Conservation (phyloP, 176 grass and related monocot genomes). For the Dactylis glomerata region DNA sequence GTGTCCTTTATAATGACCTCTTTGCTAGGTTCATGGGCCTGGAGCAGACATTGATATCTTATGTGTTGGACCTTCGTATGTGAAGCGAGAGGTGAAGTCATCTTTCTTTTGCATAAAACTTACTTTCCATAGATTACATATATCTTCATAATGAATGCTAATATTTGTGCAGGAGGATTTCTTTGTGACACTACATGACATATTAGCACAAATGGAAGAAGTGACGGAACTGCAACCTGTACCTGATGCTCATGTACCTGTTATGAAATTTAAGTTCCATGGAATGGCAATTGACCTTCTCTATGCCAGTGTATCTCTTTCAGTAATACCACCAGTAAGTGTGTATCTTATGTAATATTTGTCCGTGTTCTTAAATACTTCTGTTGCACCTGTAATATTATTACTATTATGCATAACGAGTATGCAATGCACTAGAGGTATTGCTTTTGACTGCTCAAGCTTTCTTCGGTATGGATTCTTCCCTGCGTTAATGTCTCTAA, state of each 20-base stretch:
- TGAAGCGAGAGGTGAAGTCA: slow-evolving; percentile 78
- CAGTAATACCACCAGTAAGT: slow-evolving; percentile 82
- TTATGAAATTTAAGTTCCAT: slow-evolving; percentile 93
- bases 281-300: slow-evolving; percentile 94
- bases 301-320: slow-evolving; percentile 91
- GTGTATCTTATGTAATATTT: slow-evolving; percentile 20
- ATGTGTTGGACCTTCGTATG: slow-evolving; percentile 96
- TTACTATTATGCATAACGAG: not conserved
- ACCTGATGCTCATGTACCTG: slow-evolving; percentile 91
- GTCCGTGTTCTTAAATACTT: not conserved
- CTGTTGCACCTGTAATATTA: not conserved
- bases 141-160: not conserved
- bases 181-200: slow-evolving; percentile 69
- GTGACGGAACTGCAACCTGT: slow-evolving; percentile 87
- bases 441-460: slow-evolving; percentile 21
- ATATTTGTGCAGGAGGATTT: slow-evolving; percentile 83
- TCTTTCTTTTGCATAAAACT: slow-evolving; percentile 17
- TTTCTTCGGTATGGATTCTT: slow-evolving; percentile 14
- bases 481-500: slow-evolving; percentile 1
- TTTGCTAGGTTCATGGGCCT: slow-evolving; percentile 88
- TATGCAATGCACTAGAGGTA: not conserved
- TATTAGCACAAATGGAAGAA: slow-evolving; percentile 71
- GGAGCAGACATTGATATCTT: slow-evolving; percentile 93
- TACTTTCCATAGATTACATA: slow-evolving; percentile 19
- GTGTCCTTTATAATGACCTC: not conserved